Base-by-base conservation (phyloP, 495 filamentous ascomycete genomes). In the Jackrogersella minutella region DNA sequence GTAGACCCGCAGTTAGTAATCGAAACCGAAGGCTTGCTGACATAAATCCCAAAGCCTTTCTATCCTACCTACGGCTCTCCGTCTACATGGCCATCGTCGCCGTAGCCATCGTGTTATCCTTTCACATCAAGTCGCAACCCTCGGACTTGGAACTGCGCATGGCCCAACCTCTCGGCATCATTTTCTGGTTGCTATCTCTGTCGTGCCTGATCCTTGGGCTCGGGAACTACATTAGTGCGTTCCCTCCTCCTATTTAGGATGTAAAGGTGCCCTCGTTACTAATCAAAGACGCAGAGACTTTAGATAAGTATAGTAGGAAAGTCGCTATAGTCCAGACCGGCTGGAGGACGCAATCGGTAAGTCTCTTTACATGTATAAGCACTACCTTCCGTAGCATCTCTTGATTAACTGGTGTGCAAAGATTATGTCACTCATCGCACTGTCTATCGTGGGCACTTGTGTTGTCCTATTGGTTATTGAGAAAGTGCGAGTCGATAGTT, bases 1-100 rank as follows among this genome's bases (percentile, higher is more conserved):
- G n/a, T n/a, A n/a, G n/a, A n/a, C n/a, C n/a, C n/a, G n/a, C n/a
- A n/a, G n/a, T n/a, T n/a, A n/a, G n/a, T 10, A n/a, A 36, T 9
- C 5, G 6, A 36, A 36, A n/a, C n/a, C n/a, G n/a, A n/a, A n/a
- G n/a, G n/a, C 10, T 14, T 13, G 26, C 56, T 50, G 26, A 54
- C 19, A 46, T 16, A 36, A 19, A n/a, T n/a, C n/a, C n/a, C n/a
- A 24, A 36, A 81, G 81, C 88, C 62, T 99, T 98, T 73, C 89
- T 99, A 51, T 97, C 96, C 16, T 97, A 93, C 86, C 88, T 99
- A 3, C 88, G 95, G 2, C 86, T 99, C 4, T 89, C 91, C 14
- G 86, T 97, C 70, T 97, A 97, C 80, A 90, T 99, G 82, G 85
- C 92, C 54, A 80, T 99, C 30, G 94, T 98, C 16, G 86, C 92